A percentile compares a stretch with the other conserved stretches of the same genome.
phyloP scores from a whole-genome alignment of 495 filamentous ascomycete genomes.

The Talaromyces ruber region DNA sequence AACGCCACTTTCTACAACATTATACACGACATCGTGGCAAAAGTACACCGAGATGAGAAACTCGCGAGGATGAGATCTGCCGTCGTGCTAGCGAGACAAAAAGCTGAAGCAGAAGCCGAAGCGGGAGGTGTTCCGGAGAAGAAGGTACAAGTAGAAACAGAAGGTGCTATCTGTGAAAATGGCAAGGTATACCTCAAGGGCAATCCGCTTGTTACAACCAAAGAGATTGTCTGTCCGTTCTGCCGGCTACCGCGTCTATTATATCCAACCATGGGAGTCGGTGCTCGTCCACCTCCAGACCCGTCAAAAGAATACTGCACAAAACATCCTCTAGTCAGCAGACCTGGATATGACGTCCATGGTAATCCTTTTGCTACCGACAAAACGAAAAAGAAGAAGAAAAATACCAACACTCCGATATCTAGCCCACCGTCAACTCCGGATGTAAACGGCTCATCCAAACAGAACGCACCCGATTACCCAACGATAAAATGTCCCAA shows the following conservation, averaged over 20 bases:
- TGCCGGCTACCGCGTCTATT: conserved; percentile 57
- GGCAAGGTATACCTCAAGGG: conserved; percentile 65
- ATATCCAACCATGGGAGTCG: conserved; percentile 53
- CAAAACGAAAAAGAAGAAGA: conserved; percentile 47
- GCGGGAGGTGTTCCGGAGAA: conserved; percentile 26
- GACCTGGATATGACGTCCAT: conserved; percentile 72
- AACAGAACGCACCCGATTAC: conserved; percentile 41
- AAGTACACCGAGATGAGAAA: conserved; percentile 68
- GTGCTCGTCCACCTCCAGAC: conserved; percentile 49
- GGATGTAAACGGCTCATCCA: conserved; percentile 31
- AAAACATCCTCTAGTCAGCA: conserved; percentile 62
- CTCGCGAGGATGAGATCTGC: conserved; percentile 63
- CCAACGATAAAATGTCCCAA: conserved; percentile 65
- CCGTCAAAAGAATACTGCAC: conserved; percentile 64
- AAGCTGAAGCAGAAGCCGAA: conserved; percentile 45
- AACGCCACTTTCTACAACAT: conserved; percentile 67
- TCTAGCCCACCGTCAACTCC: conserved; percentile 35
- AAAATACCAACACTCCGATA: conserved; percentile 41
- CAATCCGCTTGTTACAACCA: conserved; percentile 64
- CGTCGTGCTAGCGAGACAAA: conserved; percentile 61
- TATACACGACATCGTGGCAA: conserved; percentile 59
- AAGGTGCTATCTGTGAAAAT: conserved; percentile 63
- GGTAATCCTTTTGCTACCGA: conserved; percentile 64
- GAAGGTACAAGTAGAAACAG: conserved; percentile 50
- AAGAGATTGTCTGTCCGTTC: conserved; percentile 59